These are phyloP conservation scores for Gastrolobium villosum DNA, from an alignment of 306 rosid species.

Conservation along the genomic window DNA sequence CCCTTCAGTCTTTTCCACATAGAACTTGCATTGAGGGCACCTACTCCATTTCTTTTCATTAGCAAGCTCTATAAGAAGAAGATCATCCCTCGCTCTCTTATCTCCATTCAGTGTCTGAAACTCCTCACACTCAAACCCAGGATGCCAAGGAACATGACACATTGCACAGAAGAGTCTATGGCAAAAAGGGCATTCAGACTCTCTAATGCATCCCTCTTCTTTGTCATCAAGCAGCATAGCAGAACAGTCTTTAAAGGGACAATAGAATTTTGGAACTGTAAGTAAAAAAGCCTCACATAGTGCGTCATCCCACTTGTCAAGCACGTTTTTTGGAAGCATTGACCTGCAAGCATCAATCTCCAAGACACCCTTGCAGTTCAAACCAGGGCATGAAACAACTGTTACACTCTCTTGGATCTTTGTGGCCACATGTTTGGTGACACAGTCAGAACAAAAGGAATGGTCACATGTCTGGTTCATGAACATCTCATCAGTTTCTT, in stretches of 20 bases:
- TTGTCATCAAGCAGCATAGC: conserved; percentile 50
- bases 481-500: conserved; percentile 49
- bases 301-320: conserved; percentile 59
- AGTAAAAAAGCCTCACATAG: conserved; percentile 53
- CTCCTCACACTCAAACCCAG: conserved; percentile 58
- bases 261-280: conserved; percentile 48
- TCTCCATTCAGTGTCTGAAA: conserved; percentile 49
- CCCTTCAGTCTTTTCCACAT: conserved; percentile 60
- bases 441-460: conserved; percentile 63
- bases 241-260: conserved; percentile 74
- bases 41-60: conserved; percentile 53
- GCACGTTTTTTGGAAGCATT: conserved; percentile 53
- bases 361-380: conserved; percentile 53
- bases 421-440: conserved; percentile 58
- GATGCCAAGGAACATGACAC: conserved; percentile 76
- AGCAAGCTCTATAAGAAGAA: conserved; percentile 61
- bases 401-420: conserved; percentile 60
- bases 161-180: conserved; percentile 70
- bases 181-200: conserved; percentile 69
- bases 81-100: conserved; percentile 58
- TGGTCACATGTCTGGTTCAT: conserved; percentile 53
- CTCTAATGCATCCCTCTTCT: conserved; percentile 31
- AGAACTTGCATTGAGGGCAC: conserved; percentile 65
- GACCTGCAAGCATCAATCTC: conserved; percentile 57
- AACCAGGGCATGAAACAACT: conserved; percentile 59